Conservation (phyloP, 2,329 filamentous ascomycete genomes). For the Orbilia brochopaga region DNA sequence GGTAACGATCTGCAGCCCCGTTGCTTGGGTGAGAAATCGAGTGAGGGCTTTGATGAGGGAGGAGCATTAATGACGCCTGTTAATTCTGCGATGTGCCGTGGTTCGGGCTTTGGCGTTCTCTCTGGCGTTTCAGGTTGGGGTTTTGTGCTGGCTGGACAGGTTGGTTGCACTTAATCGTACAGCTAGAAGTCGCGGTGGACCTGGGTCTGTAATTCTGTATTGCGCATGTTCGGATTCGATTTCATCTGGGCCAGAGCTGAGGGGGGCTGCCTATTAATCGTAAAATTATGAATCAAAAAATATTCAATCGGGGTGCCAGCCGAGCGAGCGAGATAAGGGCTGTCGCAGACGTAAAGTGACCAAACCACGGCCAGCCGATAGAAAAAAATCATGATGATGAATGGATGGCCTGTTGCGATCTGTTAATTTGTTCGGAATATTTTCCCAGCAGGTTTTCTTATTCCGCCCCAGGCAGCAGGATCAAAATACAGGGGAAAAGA, state of each 20-base stretch:
- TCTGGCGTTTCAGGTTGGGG: neutral
- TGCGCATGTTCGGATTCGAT: too few species aligned
- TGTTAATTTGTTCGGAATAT: constrained; percentile 4
- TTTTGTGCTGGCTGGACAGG: constrained; percentile 5
- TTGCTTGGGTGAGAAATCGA: too few species aligned
- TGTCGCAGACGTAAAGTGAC: too few species aligned
- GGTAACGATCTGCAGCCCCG: constrained; percentile 50
- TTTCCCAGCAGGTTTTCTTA: constrained; percentile 5
- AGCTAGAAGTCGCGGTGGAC: too few species aligned
- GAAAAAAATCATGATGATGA: too few species aligned
- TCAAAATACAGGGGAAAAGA: constrained; percentile 17
- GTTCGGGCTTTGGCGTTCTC: constrained; percentile 11
- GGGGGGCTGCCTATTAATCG: neutral
- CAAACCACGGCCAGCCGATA: too few species aligned
- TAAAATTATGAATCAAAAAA: too few species aligned
- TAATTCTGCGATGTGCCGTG: constrained; percentile 50
- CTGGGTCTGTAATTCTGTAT: too few species aligned
- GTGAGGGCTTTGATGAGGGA: neutral
- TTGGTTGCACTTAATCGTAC: too few species aligned
- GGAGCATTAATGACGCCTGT: constrained; percentile 41
- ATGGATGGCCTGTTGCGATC: neutral
- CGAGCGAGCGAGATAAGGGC: too few species aligned
- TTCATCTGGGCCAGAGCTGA: neutral
- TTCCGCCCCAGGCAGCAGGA: constrained; percentile 46
- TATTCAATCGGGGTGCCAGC: too few species aligned